A percentile compares a stretch with the other conserved stretches of the same genome.
phyloP scores from a whole-genome alignment of 306 rosid species.

The Alnus glutinosa region DNA sequence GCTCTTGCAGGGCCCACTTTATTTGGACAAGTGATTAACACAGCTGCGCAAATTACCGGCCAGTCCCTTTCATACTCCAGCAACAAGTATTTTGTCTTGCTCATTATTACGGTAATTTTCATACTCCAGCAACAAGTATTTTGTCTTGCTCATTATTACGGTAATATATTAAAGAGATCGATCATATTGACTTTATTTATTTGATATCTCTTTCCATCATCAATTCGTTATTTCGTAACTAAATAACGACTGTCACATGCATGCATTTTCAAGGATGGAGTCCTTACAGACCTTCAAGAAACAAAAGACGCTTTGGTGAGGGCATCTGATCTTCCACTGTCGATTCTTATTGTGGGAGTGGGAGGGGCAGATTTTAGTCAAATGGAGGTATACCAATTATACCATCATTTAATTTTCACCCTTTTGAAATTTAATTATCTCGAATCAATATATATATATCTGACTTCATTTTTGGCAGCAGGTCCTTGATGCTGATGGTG shows the following conservation, averaged over 20 bases:
- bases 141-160: conserved; percentile 76
- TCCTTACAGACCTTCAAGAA: conserved; percentile 86
- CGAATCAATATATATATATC: conserved; percentile 32
- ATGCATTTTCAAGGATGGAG: conserved; percentile 65
- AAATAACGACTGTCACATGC: not conserved
- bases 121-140: conserved; percentile 44
- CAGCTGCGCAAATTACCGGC: conserved; percentile 67
- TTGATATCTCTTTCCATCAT: not conserved
- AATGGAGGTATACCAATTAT: conserved; percentile 62
- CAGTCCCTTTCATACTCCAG: conserved; percentile 41
- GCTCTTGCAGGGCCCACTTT: conserved; percentile 73
- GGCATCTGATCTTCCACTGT: conserved; percentile 81
- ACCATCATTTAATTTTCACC: not conserved
- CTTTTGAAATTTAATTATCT: not conserved
- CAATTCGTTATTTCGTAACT: not conserved
- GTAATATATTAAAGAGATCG: conserved; percentile 30
- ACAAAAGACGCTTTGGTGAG: conserved; percentile 71
- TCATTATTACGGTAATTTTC: too few relatives aligned
- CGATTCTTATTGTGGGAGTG: conserved; percentile 86
- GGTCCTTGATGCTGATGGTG: conserved; percentile 86
- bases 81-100: conserved; percentile 59
- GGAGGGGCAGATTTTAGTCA: conserved; percentile 73
- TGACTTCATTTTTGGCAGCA: conserved; percentile 36
- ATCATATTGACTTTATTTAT: not conserved
- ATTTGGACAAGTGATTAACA: conserved; percentile 77